These are phyloP conservation scores for Asterionellopsis glacialis DNA, from an alignment of 108 stramenopile species.

Conservation along the genomic window DNA sequence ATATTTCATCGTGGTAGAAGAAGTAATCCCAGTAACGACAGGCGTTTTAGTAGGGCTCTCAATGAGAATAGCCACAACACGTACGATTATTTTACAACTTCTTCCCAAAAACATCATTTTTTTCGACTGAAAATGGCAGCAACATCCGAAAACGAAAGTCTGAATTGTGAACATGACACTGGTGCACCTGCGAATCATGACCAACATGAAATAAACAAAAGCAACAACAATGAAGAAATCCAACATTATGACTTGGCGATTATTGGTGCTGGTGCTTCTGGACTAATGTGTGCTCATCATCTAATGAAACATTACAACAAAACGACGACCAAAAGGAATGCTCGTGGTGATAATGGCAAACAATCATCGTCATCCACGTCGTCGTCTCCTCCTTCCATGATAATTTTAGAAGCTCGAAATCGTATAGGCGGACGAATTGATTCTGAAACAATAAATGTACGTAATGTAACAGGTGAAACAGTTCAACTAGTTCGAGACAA, in stretches of 20 bases:
- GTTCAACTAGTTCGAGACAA: conserved; percentile 21
- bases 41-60: no score
- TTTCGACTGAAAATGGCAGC: no score
- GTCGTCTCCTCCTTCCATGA: conserved; percentile 1
- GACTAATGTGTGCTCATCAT: conserved; percentile 28
- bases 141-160: no score
- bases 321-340: background rate
- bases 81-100: no score
- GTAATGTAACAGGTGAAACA: background rate
- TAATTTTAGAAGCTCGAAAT: conserved; percentile 47
- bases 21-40: no score
- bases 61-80: no score
- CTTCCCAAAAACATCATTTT: no score
- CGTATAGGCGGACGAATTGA: conserved; percentile 49
- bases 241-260: conserved; percentile 25
- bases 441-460: conserved; percentile 13
- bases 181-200: no score
- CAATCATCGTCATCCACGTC: no score
- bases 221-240: background rate
- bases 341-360: conserved; percentile 3
- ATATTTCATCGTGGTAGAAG: no score
- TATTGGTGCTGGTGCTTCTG: conserved; percentile 49
- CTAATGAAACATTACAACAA: conserved; percentile 9
- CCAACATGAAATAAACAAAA: no score
- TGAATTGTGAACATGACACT: no score